phyloP scores from a whole-genome alignment of 192 early-diverging fungal genomes.

The Kickxella alabastrina region DNA sequence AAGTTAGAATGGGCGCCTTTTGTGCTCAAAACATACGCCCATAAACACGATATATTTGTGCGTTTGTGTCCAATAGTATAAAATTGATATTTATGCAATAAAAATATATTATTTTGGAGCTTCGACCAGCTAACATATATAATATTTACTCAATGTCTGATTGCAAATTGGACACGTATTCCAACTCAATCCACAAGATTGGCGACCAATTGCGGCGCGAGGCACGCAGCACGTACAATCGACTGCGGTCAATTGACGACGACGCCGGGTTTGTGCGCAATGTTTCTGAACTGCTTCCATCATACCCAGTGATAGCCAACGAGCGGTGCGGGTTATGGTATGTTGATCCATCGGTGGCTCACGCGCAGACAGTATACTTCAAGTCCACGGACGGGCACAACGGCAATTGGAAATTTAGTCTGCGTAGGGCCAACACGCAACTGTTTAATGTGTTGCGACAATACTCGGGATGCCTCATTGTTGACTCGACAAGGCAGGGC shows the following conservation, averaged over 20 bases:
- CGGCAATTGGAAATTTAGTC: slow-evolving; percentile 78
- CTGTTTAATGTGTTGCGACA: slow-evolving; percentile 56
- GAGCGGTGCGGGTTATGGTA: slow-evolving; percentile 90
- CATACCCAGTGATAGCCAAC: slow-evolving; percentile 70
- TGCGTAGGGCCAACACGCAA: slow-evolving; percentile 76
- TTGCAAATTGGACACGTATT: background rate
- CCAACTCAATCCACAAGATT: slow-evolving; percentile 8
- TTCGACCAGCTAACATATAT: no score
- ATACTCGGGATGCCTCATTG: slow-evolving; percentile 68
- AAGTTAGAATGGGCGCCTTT: no score
- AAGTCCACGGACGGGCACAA: slow-evolving; percentile 94
- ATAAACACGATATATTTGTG: no score
- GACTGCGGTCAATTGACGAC: slow-evolving; percentile 71
- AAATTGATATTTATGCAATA: no score
- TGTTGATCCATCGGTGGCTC: slow-evolving; percentile 59
- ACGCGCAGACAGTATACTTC: slow-evolving; percentile 72
- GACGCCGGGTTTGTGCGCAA: slow-evolving; percentile 70
- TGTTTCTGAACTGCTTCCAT: slow-evolving; percentile 54
- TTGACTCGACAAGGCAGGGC: slow-evolving; percentile 83
- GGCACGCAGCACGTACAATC: slow-evolving; percentile 60
- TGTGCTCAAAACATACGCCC: no score
- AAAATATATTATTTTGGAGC: no score
- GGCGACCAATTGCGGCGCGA: slow-evolving; percentile 13
- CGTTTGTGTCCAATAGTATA: no score
- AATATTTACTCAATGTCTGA: background rate